Conservation (phyloP, 1,139 yeast genomes). For the Yamadazyma membranifaciens region DNA sequence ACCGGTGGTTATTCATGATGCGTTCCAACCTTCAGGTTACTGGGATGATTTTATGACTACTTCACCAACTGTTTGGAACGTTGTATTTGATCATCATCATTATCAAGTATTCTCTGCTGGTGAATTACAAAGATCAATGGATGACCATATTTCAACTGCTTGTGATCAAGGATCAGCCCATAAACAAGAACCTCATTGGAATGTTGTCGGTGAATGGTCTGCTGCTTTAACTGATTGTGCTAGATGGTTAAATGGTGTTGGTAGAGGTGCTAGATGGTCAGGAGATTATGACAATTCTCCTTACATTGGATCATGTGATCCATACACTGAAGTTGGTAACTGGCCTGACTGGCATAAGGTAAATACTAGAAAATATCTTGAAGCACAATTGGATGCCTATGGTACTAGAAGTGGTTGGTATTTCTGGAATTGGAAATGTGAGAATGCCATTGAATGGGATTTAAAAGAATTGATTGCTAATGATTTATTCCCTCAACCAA, state of each 20-base stretch:
- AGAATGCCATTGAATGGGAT: slow-evolving; percentile 86
- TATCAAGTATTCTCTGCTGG: slow-evolving; percentile 79
- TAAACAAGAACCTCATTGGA: slow-evolving; percentile 63
- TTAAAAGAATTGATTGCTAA: slow-evolving; percentile 52
- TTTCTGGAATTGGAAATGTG: slow-evolving; percentile 94
- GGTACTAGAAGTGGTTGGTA: slow-evolving; percentile 77
- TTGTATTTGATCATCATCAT: slow-evolving; percentile 85
- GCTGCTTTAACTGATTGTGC: slow-evolving; percentile 96
- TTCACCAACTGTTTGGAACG: slow-evolving; percentile 52
- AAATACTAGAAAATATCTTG: slow-evolving; percentile 69
- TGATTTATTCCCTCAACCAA: slow-evolving; percentile 80
- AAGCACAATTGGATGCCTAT: slow-evolving; percentile 87
- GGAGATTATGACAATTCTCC: slow-evolving; percentile 56
- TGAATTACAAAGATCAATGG: slow-evolving; percentile 56
- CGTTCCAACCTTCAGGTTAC: slow-evolving; percentile 61
- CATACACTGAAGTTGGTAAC: slow-evolving; percentile 48
- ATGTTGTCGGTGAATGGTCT: slow-evolving; percentile 86
- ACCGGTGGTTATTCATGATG: slow-evolving; percentile 67
- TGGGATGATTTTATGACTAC: slow-evolving; percentile 54
- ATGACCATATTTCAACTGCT: slow-evolving; percentile 61
- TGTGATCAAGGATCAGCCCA: slow-evolving; percentile 60
- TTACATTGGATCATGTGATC: slow-evolving; percentile 63
- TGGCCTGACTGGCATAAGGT: slow-evolving; percentile 63
- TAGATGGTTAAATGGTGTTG: slow-evolving; percentile 88
- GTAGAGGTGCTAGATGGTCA: slow-evolving; percentile 82